Conservation (phyloP, 345 rosid species). For the Raphanus sativus region DNA sequence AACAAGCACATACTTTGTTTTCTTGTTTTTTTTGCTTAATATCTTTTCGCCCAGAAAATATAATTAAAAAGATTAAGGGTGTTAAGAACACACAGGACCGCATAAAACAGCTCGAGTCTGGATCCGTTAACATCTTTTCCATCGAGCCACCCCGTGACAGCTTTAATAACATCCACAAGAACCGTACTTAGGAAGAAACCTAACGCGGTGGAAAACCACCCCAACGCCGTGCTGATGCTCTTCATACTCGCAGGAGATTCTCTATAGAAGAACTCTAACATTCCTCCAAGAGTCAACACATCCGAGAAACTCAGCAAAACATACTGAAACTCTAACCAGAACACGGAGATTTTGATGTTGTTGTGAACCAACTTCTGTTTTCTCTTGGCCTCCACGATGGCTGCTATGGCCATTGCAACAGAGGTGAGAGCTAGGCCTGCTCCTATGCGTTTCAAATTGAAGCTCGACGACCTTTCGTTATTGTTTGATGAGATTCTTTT, state of each 20-base stretch:
- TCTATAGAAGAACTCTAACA: slow-evolving; percentile 66
- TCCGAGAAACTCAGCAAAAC: slow-evolving; percentile 54
- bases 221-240: slow-evolving; percentile 52
- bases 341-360: slow-evolving; percentile 40
- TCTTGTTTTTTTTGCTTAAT: slow-evolving; percentile 10
- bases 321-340: slow-evolving; percentile 58
- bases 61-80: slow-evolving; percentile 47
- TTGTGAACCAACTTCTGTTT: slow-evolving; percentile 34
- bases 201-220: slow-evolving; percentile 59
- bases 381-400: slow-evolving; percentile 47
- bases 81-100: slow-evolving; percentile 49
- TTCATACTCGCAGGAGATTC: slow-evolving; percentile 55
- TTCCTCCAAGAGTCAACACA: slow-evolving; percentile 59
- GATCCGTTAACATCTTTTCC: slow-evolving; percentile 43
- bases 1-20: neutral
- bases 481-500: neutral
- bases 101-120: slow-evolving; percentile 51
- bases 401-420: slow-evolving; percentile 54
- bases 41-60: slow-evolving; percentile 33
- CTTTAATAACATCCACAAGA: slow-evolving; percentile 42
- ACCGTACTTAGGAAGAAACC: slow-evolving; percentile 58
- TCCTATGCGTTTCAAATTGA: slow-evolving; percentile 54
- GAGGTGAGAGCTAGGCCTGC: slow-evolving; percentile 50
- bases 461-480: slow-evolving; percentile 2
- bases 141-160: slow-evolving; percentile 50